phyloP scores from a whole-genome alignment of 2,329 filamentous ascomycete species.

The Neodidymelliopsis sp. region DNA sequence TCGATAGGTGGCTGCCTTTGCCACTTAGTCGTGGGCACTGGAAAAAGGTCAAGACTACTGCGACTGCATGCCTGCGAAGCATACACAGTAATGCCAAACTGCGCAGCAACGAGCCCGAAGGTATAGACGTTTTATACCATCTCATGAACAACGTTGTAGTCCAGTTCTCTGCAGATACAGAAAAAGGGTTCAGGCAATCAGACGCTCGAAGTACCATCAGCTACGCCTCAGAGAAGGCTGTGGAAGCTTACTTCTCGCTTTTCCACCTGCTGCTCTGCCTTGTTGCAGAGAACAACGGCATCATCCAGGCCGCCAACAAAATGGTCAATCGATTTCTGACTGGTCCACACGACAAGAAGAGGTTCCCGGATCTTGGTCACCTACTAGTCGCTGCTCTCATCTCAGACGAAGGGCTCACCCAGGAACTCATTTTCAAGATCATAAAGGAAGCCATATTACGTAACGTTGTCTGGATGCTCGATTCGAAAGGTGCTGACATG shows the following conservation, averaged over 20 bases:
- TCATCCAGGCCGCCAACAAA: conserved; percentile 53
- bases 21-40: conserved; percentile 58
- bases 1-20: conserved; percentile 57
- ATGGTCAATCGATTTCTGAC: conserved; percentile 50
- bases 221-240: conserved; percentile 61
- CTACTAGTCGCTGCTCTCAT: conserved; percentile 59
- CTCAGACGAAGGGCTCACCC: conserved; percentile 53
- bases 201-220: conserved; percentile 51
- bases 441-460: conserved; percentile 60
- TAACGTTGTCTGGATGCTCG: conserved; percentile 62
- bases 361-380: conserved; percentile 59
- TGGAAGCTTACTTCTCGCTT: conserved; percentile 61
- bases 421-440: conserved; percentile 51
- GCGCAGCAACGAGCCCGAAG: conserved; percentile 18
- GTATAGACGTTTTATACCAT: conserved; percentile 51
- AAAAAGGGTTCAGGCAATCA: conserved; percentile 18
- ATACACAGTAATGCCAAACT: conserved; percentile 39
- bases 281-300: conserved; percentile 47
- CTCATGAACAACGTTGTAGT: conserved; percentile 63
- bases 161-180: conserved; percentile 52
- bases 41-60: conserved; percentile 45
- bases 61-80: conserved; percentile 29
- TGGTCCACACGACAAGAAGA: conserved; percentile 52
- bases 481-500: conserved; percentile 43
- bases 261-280: conserved; percentile 61